Conservation (phyloP, 441 rosid species). For the Jatropha multifida region DNA sequence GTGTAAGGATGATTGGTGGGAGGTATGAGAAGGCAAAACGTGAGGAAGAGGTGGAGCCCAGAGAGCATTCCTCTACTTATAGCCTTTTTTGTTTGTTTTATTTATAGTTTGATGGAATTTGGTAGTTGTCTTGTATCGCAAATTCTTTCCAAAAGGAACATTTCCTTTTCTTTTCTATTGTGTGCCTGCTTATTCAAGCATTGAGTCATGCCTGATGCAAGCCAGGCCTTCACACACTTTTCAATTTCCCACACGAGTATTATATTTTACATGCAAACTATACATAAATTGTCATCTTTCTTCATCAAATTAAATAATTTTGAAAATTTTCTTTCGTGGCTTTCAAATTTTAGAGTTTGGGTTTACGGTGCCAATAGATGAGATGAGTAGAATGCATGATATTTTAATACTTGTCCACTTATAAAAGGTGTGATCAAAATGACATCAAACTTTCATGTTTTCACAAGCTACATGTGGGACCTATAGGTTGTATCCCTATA, state of each 20-base stretch:
- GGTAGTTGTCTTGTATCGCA: slow-evolving; percentile 54
- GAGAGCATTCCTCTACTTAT: slow-evolving; percentile 33
- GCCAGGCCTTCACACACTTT: slow-evolving; percentile 50
- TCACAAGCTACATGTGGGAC: no score
- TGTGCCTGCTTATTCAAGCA: slow-evolving; percentile 74
- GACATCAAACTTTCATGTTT: no score
- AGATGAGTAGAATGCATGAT: no score
- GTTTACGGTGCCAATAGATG: no score
- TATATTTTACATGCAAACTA: background rate
- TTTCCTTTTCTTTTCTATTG: background rate
- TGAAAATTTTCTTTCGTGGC: no score
- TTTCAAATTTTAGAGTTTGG: no score
- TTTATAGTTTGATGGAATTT: slow-evolving; percentile 34
- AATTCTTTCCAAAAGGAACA: slow-evolving; percentile 32
- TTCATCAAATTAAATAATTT: no score
- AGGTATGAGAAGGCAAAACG: slow-evolving; percentile 6
- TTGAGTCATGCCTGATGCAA: slow-evolving; percentile 73
- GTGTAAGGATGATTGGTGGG: slow-evolving; percentile 25
- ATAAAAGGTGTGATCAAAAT: no score
- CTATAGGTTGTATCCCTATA: no score
- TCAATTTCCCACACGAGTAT: background rate
- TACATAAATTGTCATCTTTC: no score
- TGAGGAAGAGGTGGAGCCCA: slow-evolving; percentile 47
- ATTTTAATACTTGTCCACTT: no score
- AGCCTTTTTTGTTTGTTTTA: slow-evolving; percentile 17